Evolutionary conservation across 148 eudicot species (phyloP).

Genomic region (Vaccinium vitisidaea): DNA sequence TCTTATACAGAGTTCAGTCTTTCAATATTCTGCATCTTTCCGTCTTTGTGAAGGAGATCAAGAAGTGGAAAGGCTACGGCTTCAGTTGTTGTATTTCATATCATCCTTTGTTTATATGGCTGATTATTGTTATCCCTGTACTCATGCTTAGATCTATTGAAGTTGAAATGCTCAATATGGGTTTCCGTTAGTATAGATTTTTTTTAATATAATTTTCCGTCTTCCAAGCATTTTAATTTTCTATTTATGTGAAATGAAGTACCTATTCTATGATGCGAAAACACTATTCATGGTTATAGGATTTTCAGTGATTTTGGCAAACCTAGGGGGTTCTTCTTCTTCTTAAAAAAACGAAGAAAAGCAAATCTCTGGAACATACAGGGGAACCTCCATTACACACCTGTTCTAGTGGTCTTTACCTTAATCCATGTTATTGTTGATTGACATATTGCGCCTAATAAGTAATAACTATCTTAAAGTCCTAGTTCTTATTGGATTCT

Average conservation of each 20-base stretch:
- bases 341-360: too few species aligned
- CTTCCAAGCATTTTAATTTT: too few species aligned
- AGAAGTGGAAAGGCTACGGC: not conserved
- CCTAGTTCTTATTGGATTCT: not conserved
- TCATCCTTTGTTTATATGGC: not conserved
- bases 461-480: too few species aligned
- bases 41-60: constrained; percentile 3
- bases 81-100: not conserved
- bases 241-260: not conserved
- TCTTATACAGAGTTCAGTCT: not conserved
- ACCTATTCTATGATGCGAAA: not conserved
- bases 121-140: not conserved
- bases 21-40: too few species aligned
- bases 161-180: not conserved
- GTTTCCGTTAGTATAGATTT: too few species aligned
- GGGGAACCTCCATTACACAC: not conserved
- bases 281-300: not conserved
- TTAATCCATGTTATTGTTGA: not conserved
- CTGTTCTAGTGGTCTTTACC: not conserved
- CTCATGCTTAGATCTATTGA: not conserved
- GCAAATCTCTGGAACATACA: not conserved
- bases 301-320: not conserved
- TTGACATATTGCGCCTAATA: not conserved
- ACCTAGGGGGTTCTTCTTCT: not conserved
- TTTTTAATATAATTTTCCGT: not conserved